These are phyloP conservation scores for Quercus cerris DNA, from an alignment of 306 rosid species.

Conservation along the genomic window DNA sequence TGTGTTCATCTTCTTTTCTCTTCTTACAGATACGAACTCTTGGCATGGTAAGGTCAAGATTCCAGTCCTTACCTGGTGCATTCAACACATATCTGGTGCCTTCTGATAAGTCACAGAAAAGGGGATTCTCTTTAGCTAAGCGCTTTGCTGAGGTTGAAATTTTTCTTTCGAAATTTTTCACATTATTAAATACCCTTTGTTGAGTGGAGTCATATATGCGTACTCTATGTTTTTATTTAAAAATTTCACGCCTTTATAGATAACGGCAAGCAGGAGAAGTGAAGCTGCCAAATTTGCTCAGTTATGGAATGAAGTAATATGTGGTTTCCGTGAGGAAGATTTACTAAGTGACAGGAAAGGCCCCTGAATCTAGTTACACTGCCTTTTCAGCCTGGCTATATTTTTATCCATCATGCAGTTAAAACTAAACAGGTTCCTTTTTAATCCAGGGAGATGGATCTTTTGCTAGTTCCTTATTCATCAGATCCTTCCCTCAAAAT, in stretches of 20 bases:
- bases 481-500: constrained; percentile 83
- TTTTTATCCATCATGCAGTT: constrained; percentile 11
- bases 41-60: constrained; percentile 91
- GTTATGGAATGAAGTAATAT: constrained; percentile 90
- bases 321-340: constrained; percentile 99
- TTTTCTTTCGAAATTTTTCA: background rate
- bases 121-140: constrained; percentile 72
- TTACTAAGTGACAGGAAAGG: constrained; percentile 83
- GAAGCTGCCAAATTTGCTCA: constrained; percentile 99
- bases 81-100: constrained; percentile 92
- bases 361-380: constrained; percentile 24
- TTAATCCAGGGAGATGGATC: constrained; percentile 92
- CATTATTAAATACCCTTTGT: background rate
- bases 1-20: constrained; percentile 19
- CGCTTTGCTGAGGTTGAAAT: constrained; percentile 78
- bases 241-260: constrained; percentile 40
- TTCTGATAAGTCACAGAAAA: constrained; percentile 71
- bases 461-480: constrained; percentile 89
- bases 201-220: constrained; percentile 13
- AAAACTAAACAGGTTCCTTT: constrained; percentile 31
- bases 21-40: constrained; percentile 79
- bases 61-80: constrained; percentile 96
- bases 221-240: constrained; percentile 17
- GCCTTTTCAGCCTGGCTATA: constrained; percentile 22
- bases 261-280: constrained; percentile 80